phyloP scores from a whole-genome alignment of 192 early-diverging fungal genomes.

The Podochytrium sp. region DNA sequence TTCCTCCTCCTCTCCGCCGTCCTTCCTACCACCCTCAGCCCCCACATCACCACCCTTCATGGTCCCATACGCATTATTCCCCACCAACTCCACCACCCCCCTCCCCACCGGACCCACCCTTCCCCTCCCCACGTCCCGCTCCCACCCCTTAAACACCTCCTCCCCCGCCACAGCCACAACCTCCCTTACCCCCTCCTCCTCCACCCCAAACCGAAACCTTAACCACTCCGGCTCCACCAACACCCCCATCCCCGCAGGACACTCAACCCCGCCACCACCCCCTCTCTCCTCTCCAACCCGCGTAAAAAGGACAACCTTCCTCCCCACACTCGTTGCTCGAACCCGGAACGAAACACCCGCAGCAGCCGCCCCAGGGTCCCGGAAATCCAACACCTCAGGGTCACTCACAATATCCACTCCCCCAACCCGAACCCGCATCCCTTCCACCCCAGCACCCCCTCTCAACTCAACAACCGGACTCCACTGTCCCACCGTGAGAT shows the following conservation, averaged over 20 bases:
- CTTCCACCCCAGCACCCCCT: not conserved
- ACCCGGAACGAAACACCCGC: not conserved
- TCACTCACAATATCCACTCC: slow-evolving; percentile 15
- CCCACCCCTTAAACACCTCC: slow-evolving; percentile 4
- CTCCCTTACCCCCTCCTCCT: slow-evolving; percentile 12
- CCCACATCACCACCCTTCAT: not conserved
- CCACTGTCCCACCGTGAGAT: not conserved
- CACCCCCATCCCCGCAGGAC: slow-evolving; percentile 16
- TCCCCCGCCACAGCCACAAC: slow-evolving; percentile 7
- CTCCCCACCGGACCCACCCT: not conserved
- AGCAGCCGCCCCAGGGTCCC: not conserved
- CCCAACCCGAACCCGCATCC: not conserved
- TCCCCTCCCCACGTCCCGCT: not conserved
- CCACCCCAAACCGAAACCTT: slow-evolving; percentile 23
- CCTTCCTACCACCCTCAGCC: not conserved
- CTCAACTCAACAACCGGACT: slow-evolving; percentile 1
- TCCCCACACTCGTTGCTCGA: not conserved
- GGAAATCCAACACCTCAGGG: slow-evolving; percentile 8
- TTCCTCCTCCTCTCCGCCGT: not conserved
- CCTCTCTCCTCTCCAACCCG: not conserved
- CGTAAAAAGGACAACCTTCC: slow-evolving; percentile 15
- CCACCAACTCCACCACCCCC: slow-evolving; percentile 5
- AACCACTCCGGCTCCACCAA: slow-evolving; percentile 27
- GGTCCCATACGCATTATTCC: slow-evolving; percentile 20
- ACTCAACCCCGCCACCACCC: not conserved